Percentiles rank a stretch among this genome's conserved stretches.
Conservation (phyloP, 495 filamentous ascomycete genomes). For the Aspergillus heteromorphus region DNA sequence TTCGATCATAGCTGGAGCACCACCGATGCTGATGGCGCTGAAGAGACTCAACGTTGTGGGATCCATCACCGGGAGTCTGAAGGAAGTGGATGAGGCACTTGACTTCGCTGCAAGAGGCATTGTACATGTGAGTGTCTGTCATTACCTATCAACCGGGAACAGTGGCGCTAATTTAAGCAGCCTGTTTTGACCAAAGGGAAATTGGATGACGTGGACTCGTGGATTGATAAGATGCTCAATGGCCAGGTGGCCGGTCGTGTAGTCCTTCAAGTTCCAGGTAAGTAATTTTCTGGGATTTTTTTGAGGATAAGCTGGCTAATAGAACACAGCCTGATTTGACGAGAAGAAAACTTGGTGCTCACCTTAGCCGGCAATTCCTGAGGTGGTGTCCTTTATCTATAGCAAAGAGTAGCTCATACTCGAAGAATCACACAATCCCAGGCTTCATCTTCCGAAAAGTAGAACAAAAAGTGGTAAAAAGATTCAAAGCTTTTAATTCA, state of each 20-base stretch:
- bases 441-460: background rate
- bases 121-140: slow-evolving; percentile 3
- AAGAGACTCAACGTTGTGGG: slow-evolving; percentile 7
- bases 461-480: background rate
- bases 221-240: slow-evolving; percentile 7
- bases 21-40: slow-evolving; percentile 4
- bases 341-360: background rate
- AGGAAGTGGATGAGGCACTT: slow-evolving; percentile 9
- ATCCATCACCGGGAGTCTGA: slow-evolving; percentile 1
- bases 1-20: slow-evolving; percentile 3
- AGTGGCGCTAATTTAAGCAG: background rate
- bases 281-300: background rate
- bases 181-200: slow-evolving; percentile 7
- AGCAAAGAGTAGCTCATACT: background rate
- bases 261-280: slow-evolving; percentile 6
- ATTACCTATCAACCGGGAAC: background rate
- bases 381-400: background rate
- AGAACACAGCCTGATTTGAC: background rate
- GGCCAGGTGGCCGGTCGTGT: slow-evolving; percentile 7
- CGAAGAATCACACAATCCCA: background rate
- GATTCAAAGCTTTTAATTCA: slow-evolving; percentile 9
- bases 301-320: background rate
- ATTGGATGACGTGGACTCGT: slow-evolving; percentile 7
- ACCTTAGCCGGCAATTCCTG: background rate
- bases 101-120: slow-evolving; percentile 4